These are phyloP conservation scores for Sisymbrium irio DNA, from an alignment of 345 rosid species.

Conservation along the genomic window DNA sequence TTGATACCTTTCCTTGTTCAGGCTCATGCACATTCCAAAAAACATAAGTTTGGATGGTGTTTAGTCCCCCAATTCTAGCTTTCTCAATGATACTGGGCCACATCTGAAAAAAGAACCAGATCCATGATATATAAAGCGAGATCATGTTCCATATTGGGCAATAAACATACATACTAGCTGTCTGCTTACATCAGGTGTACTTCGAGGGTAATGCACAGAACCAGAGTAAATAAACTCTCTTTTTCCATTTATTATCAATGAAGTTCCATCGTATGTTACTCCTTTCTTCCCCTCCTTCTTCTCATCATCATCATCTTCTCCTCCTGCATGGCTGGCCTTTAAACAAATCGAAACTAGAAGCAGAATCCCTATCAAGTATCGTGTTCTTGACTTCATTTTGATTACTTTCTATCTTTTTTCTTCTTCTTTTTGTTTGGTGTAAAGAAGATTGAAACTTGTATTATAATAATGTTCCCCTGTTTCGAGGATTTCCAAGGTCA, in stretches of 20 bases:
- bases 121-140: neutral
- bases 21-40: slow-evolving; percentile 74
- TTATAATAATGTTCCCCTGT: neutral
- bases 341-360: slow-evolving; percentile 8
- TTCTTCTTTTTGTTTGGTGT: neutral
- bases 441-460: slow-evolving; percentile 6
- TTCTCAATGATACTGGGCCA: slow-evolving; percentile 38
- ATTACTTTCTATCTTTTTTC: neutral
- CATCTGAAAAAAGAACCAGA: slow-evolving; percentile 37
- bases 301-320: neutral
- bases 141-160: neutral
- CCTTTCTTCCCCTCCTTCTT: slow-evolving; percentile 11
- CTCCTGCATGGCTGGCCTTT: neutral
- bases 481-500: slow-evolving; percentile 14
- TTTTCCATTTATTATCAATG: slow-evolving; percentile 36
- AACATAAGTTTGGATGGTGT: slow-evolving; percentile 64
- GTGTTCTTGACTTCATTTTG: slow-evolving; percentile 26
- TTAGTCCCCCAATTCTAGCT: slow-evolving; percentile 56
- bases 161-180: neutral
- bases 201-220: slow-evolving; percentile 42
- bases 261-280: slow-evolving; percentile 39
- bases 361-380: slow-evolving; percentile 19
- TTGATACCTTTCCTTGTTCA: slow-evolving; percentile 33
- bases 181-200: slow-evolving; percentile 39
- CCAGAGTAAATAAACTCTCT: slow-evolving; percentile 40